These are phyloP conservation scores for Ogataea naganishii DNA, from an alignment of 805 yeast genomes.

Conservation along the genomic window DNA sequence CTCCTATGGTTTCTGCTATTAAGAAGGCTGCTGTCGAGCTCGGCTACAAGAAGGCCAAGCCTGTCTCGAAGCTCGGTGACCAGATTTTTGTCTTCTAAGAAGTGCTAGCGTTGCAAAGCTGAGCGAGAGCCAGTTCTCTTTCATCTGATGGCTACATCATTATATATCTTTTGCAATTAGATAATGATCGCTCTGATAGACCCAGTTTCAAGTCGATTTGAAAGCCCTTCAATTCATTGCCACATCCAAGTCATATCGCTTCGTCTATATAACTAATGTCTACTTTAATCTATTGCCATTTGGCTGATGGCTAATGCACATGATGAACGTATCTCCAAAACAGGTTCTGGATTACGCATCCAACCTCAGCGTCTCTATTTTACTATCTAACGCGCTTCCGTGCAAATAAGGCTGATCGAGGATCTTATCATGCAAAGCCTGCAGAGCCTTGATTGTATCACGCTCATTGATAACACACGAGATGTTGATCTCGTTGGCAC, in stretches of 20 bases:
- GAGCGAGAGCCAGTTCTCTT: not conserved
- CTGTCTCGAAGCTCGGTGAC: constrained; percentile 84
- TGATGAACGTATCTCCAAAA: not conserved
- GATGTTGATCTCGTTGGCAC: constrained; percentile 95
- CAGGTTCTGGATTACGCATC: constrained; percentile 11
- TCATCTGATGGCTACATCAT: not conserved
- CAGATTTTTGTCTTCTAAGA: constrained; percentile 76
- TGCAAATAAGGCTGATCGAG: constrained; percentile 35
- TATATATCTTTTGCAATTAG: not conserved
- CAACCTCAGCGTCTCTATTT: constrained; percentile 36
- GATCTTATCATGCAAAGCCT: constrained; percentile 72
- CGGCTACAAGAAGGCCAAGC: constrained; percentile 79
- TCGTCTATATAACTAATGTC: not conserved
- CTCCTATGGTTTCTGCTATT: constrained; percentile 80
- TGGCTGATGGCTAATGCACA: not conserved
- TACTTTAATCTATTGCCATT: not conserved
- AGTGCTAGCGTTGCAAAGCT: not conserved
- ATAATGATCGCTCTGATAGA: constrained; percentile 1
- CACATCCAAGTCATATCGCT: not conserved
- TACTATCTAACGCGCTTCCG: constrained; percentile 31
- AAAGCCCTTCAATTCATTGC: not conserved
- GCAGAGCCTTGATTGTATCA: constrained; percentile 79
- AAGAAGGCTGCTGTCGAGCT: constrained; percentile 68
- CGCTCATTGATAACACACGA: constrained; percentile 85
- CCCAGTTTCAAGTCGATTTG: not conserved